Base-by-base conservation (phyloP, 2,329 filamentous ascomycete species). In the Fusarium sp. region DNA sequence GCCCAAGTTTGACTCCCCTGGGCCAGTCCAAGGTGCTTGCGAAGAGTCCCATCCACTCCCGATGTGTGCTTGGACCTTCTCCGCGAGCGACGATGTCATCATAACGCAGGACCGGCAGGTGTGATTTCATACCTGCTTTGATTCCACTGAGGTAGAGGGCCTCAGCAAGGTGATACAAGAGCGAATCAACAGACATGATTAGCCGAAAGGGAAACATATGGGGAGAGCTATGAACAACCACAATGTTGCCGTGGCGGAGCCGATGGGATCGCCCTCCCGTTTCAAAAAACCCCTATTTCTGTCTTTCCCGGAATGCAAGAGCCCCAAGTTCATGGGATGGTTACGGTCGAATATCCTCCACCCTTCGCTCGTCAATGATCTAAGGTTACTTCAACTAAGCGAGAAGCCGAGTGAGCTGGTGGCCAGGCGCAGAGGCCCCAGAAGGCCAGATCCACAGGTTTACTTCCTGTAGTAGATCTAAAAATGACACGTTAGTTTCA, bases 381-480 rank as follows among this genome's bases (percentile, higher is more conserved):
- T 38, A 8, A 57, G n/a, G 50, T 61, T 70, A 64, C 58, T 64
- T 25, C 6, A 36, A 50, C 14, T 36, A 64, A 63, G 58, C 52
- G 73, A 75, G 29, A 29, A 31, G 58, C 52, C 33, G 42, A n/a
- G 18, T 61, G 38, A 11, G 59, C n/a, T 61, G 29, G 27, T 61
- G 13, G 36, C 42, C 33, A 57, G 63, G 69, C 42, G 60, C 62
- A 66, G 65, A 27, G 62, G 45, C 16, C 63, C 40, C 40, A 33
- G 47, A 33, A 42, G 33, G 29, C n/a, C 40, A 25, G 29, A 63
- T 69, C 31, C 40, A 33, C 65, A 40, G 27, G 10, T 40, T 82
- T 82, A 90, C 78, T 90, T 90, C 70, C 88, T 82, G 81, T 90
- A 90, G 76, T 89, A 90, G 75, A 90, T 87, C 88, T 88, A 76